Base-by-base conservation (phyloP, 2,329 filamentous ascomycete species). In the Cercospora beticola region DNA sequence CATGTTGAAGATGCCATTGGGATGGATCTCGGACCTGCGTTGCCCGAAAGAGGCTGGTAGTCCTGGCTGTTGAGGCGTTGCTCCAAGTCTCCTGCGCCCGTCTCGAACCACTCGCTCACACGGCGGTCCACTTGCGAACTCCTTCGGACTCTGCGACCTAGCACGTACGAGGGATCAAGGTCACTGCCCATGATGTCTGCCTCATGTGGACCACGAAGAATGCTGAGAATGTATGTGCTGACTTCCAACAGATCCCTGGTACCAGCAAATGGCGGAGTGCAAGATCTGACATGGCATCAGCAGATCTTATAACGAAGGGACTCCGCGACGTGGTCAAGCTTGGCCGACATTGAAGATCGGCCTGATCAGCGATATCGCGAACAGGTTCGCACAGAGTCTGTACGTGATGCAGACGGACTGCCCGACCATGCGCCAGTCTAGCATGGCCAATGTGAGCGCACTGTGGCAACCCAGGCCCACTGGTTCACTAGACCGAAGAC, bases 21-120 rank as follows among this genome's bases (percentile, higher is more conserved):
- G 4, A 49, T 16, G 30, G 18, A 64, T 28, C 43, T 26, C 5
- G 62, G 62, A 49, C 33, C 23, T 5, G 40, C 49, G 28, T 43
- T 21, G 5, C 12, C 16, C 23, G 58, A 59, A 23, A 58, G 30
- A 26, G 23, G 28, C 28, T 30, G 58, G 12, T 46, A n/a, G 28
- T 36, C 49, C 31, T 28, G 40, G 21, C 23, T 43, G 16, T 64
- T 40, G 62, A 58, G 36, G n/a, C 62, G 49, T 28, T 40, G 49
- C 31, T 64, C 31, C 18, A 58, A 26, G 5, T 18, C 62, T 18
- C 49, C 52, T 40, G 33, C 62, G 5, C 52, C 62, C n/a, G 62
- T 64, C n/a, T 40, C 62, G 49, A 54, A 57, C 62, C 62, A 68
- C 14, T 62, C 60, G 16, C 43, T 30, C 43, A 62, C 43, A 28